phyloP scores from a whole-genome alignment of 495 filamentous ascomycete species.

The Aspergillus bertholletiae region DNA sequence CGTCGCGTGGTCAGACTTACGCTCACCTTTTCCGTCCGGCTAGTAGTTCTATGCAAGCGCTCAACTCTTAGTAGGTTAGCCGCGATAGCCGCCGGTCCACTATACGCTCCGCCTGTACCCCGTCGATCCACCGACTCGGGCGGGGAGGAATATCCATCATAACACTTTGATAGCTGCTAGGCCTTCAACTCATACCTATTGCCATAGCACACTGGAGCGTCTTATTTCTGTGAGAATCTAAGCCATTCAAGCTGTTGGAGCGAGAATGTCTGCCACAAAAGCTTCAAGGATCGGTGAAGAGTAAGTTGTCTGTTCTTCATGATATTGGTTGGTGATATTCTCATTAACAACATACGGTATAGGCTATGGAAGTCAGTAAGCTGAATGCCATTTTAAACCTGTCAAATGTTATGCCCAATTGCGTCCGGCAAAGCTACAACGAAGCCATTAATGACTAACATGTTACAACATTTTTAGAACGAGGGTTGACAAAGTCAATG shows the following conservation, averaged over 20 bases:
- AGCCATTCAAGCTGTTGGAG: background rate
- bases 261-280: slow-evolving; percentile 68
- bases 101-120: slow-evolving; percentile 15
- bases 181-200: background rate
- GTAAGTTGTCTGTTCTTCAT: slow-evolving; percentile 54
- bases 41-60: background rate
- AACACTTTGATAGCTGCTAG: background rate
- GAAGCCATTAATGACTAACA: background rate
- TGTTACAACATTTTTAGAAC: slow-evolving; percentile 37
- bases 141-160: slow-evolving; percentile 16
- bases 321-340: slow-evolving; percentile 2
- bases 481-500: slow-evolving; percentile 71
- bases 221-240: background rate
- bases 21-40: background rate
- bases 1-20: background rate
- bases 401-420: background rate
- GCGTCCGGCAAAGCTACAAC: background rate
- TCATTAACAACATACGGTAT: slow-evolving; percentile 15
- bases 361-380: slow-evolving; percentile 96
- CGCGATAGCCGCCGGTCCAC: slow-evolving; percentile 20
- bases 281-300: slow-evolving; percentile 94
- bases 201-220: background rate
- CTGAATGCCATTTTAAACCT: slow-evolving; percentile 7
- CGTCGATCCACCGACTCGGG: slow-evolving; percentile 14
- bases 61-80: slow-evolving; percentile 7